Evolutionary conservation across 352 stramenopile genomes (phyloP).

Genomic region (Pythium rhizo-oryzae): DNA sequence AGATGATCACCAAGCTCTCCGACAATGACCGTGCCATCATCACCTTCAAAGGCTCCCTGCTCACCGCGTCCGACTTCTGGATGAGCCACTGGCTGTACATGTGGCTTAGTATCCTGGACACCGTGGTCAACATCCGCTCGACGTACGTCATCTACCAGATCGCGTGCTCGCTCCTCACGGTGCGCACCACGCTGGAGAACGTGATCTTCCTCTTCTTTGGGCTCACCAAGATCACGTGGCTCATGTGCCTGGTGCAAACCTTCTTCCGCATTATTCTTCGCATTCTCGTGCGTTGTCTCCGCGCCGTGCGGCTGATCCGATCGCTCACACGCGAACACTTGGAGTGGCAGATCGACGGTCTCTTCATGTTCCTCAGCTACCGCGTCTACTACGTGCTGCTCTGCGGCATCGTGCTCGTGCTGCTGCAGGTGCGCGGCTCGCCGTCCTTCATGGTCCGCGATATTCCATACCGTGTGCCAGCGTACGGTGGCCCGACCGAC

Average conservation of each 20-base stretch:
- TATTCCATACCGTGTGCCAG: slow-evolving; percentile 29
- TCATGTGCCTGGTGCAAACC: slow-evolving; percentile 58
- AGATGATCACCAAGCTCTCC: slow-evolving; percentile 32
- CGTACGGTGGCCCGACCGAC: slow-evolving; percentile 40
- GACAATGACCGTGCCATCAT: slow-evolving; percentile 47
- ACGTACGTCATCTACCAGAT: slow-evolving; percentile 51
- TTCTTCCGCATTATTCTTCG: slow-evolving; percentile 32
- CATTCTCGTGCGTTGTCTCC: slow-evolving; percentile 28
- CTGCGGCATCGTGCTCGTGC: slow-evolving; percentile 40
- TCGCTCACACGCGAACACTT: slow-evolving; percentile 35
- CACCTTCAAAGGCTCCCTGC: slow-evolving; percentile 46
- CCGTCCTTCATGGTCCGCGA: slow-evolving; percentile 53
- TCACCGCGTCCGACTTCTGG: slow-evolving; percentile 63
- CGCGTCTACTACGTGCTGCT: slow-evolving; percentile 58
- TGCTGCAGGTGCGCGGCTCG: slow-evolving; percentile 36
- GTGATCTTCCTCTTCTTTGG: slow-evolving; percentile 58
- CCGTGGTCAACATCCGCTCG: slow-evolving; percentile 43
- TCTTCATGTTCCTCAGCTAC: slow-evolving; percentile 56
- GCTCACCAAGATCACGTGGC: slow-evolving; percentile 56
- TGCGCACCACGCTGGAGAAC: slow-evolving; percentile 45
- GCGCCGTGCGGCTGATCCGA: slow-evolving; percentile 37
- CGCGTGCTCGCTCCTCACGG: slow-evolving; percentile 55
- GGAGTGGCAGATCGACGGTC: slow-evolving; percentile 52
- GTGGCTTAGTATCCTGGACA: slow-evolving; percentile 50
- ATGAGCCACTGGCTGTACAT: slow-evolving; percentile 79